These are phyloP conservation scores for Macrocybe gigantea DNA, from an alignment of 768 basidiomycete genomes.

Conservation along the genomic window DNA sequence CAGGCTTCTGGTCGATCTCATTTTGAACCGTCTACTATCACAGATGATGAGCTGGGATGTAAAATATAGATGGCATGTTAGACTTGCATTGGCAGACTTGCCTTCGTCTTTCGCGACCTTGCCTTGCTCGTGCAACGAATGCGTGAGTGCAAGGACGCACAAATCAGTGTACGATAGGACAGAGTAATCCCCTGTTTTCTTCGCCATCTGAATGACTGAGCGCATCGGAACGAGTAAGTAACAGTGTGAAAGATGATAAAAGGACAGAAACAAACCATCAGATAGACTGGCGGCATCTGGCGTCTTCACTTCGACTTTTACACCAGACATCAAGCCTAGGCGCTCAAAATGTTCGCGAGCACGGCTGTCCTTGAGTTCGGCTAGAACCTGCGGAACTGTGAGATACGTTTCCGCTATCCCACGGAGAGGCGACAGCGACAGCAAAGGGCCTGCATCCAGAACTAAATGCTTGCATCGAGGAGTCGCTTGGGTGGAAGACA, in stretches of 20 bases:
- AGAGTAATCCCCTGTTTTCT: constrained; percentile 93
- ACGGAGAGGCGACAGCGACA: constrained; percentile 85
- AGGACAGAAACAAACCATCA: constrained; percentile 37
- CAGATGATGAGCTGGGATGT: constrained; percentile 12
- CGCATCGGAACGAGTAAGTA: not conserved
- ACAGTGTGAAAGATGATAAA: not conserved
- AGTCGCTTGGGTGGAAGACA: constrained; percentile 13
- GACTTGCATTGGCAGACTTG: constrained; percentile 17
- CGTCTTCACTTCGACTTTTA: constrained; percentile 62
- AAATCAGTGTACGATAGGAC: constrained; percentile 91
- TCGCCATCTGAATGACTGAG: constrained; percentile 84
- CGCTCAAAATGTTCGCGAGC: constrained; percentile 84
- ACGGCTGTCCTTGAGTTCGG: constrained; percentile 84
- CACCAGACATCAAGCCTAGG: constrained; percentile 69
- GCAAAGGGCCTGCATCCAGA: constrained; percentile 89
- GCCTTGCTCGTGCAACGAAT: constrained; percentile 61
- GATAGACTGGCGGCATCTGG: constrained; percentile 68
- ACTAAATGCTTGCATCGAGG: constrained; percentile 73
- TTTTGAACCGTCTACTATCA: constrained; percentile 24
- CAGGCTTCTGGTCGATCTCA: not conserved
- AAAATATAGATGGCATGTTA: not conserved
- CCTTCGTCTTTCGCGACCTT: constrained; percentile 26
- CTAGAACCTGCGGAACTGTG: constrained; percentile 86
- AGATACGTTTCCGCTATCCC: constrained; percentile 82
- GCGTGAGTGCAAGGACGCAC: constrained; percentile 84